These are phyloP conservation scores for Amylostereum areolatum DNA, from an alignment of 1,284 basidiomycete species.

Conservation along the genomic window DNA sequence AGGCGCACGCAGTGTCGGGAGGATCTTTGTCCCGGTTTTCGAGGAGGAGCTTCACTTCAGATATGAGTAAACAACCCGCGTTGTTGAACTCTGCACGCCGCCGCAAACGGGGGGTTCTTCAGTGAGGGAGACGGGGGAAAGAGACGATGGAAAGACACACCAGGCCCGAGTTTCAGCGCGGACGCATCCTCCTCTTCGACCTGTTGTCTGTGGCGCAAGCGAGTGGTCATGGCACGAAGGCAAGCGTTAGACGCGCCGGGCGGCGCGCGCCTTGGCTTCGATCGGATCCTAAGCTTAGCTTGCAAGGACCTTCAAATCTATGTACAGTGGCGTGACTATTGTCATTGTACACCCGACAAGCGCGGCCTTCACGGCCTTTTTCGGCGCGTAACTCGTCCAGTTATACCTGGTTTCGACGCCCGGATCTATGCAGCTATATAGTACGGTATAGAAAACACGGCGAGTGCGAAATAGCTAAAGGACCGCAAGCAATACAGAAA, in stretches of 20 bases:
- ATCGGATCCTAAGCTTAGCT: too few relatives aligned
- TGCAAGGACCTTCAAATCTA: too few relatives aligned
- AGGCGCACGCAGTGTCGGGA: constrained; percentile 72
- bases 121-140: background rate
- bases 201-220: constrained; percentile 43
- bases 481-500: too few relatives aligned
- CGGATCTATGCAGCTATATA: too few relatives aligned
- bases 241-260: background rate
- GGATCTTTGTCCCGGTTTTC: constrained; percentile 82
- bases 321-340: too few relatives aligned
- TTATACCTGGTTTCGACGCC: too few relatives aligned
- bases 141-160: constrained; percentile 24
- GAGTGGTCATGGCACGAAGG: constrained; percentile 32
- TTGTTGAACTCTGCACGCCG: constrained; percentile 74
- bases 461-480: too few relatives aligned
- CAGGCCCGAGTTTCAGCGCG: constrained; percentile 60
- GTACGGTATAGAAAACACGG: too few relatives aligned
- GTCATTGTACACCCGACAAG: too few relatives aligned
- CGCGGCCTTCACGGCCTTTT: too few relatives aligned
- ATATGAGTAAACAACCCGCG: constrained; percentile 84
- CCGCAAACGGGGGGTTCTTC: background rate
- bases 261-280: too few relatives aligned
- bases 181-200: constrained; percentile 69
- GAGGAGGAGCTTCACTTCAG: constrained; percentile 85
- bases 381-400: too few relatives aligned